Base-by-base conservation (phyloP, 202 grass and related monocot species). In the Hordeum pubiflorum region DNA sequence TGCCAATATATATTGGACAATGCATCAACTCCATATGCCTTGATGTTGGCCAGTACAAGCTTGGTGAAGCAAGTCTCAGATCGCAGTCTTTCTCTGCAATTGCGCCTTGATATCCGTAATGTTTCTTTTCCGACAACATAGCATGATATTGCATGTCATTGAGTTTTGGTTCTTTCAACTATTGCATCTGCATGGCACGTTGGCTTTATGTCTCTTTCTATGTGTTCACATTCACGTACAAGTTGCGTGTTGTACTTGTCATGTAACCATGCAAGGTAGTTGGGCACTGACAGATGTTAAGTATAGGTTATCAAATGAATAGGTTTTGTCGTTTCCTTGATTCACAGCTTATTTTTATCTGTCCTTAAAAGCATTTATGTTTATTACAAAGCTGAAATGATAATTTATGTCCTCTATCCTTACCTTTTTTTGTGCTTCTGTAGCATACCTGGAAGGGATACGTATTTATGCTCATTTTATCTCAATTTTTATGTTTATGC, bases 1-100 rank as follows among this genome's bases (percentile, higher is more conserved):
- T 99, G 97, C 83, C 97, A 99, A 83, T 99, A 96, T 86, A 99
- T 99, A 90, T 89, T 99, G 87, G 97, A 99, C 80, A 99, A 99
- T 90, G 97, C 97, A 58, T 91, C 92, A 68, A 99, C 90, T 85
- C 97, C 97, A 77, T 99, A 99, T 82, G 97, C 97, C 63, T 79
- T 99, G 85, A 99, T 99, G 89, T 80, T 99, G 89, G 97, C 97
- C 5, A 99, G 97, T 88, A 96, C 97, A 91, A 96, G 92, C 72
- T 89, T 99, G 75, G 85, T 99, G 89, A 99, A 99, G 81, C 97
- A 99, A 99, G 92, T 99, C 33, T 91, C 91, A 3, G 92, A 96
- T 69, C 83, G 79, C 79, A 93, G 87, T 74, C 91, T 96, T 72
- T 96, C 97, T 60, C 68, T 93, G 80, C 91, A 93, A 73, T 79